These are phyloP conservation scores for Chenopodium berlandieri DNA, from an alignment of 148 eudicot genomes.

Conservation along the genomic window DNA sequence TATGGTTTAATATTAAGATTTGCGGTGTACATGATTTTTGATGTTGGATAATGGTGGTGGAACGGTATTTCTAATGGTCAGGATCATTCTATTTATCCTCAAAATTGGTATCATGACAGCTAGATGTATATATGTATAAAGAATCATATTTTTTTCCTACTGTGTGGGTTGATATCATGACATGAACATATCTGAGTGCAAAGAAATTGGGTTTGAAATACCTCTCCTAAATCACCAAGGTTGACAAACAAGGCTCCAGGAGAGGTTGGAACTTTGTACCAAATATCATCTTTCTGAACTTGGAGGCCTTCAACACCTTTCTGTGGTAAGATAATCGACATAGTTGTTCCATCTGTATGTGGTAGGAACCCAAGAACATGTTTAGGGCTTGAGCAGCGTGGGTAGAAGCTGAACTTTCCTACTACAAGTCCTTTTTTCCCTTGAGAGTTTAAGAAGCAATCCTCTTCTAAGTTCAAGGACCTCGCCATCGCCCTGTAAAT, in stretches of 20 bases:
- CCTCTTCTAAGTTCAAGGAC: slow-evolving; percentile 38
- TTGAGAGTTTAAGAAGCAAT: slow-evolving; percentile 32
- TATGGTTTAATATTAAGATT: no score
- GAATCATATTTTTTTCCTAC: no score
- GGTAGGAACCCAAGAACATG: slow-evolving; percentile 42
- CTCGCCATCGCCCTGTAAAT: slow-evolving; percentile 45
- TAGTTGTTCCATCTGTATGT: slow-evolving; percentile 46
- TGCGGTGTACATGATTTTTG: no score
- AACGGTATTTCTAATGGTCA: no score
- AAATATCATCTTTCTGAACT: slow-evolving; percentile 41
- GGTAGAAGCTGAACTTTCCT: slow-evolving; percentile 44
- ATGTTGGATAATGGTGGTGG: no score
- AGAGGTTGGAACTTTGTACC: slow-evolving; percentile 47
- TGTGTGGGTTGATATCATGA: no score
- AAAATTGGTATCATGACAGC: no score
- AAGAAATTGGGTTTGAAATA: slow-evolving; percentile 21
- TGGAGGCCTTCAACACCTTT: slow-evolving; percentile 54
- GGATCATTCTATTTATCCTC: no score
- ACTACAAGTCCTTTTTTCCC: slow-evolving; percentile 27
- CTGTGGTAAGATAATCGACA: slow-evolving; percentile 36
- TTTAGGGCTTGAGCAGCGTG: slow-evolving; percentile 47
- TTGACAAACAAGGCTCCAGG: slow-evolving; percentile 47
- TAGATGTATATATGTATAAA: no score
- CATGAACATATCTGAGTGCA: no score
- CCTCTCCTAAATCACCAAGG: slow-evolving; percentile 58